Evolutionary conservation across 2,329 filamentous ascomycete genomes (phyloP), one percentile per base, ranked within the genome.

Genomic region (Penicillium sp.): DNA sequence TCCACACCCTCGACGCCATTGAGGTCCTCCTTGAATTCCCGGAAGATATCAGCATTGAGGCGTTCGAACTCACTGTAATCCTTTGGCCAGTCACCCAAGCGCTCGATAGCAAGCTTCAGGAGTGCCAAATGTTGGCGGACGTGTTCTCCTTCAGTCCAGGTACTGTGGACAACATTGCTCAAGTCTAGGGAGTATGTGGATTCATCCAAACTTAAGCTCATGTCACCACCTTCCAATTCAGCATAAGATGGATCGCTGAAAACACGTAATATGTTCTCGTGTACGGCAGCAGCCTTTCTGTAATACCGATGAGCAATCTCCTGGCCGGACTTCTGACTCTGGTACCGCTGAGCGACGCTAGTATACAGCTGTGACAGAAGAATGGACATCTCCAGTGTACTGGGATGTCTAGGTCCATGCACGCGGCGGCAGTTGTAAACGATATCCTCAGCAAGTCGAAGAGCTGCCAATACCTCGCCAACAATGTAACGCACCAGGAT

Each of bases 381-480:
- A 50, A 74, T 71, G 46, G 76, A 78, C 56, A 77, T 76, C 61
- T 80, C 74, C 46, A 81, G 66, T 2, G 79, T 81, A 52, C 71
- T 71, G 1, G 72, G 68, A 56, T 80, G 72, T 20, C 75, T 71
- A 21, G 74, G 70, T 6, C 80, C 80, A 63, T 80, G 77, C 23
- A 79, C 79, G 30, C 79, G 77, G 23, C 77, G 76, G 63, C 81
- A 76, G 66, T 82, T 83, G 71, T 82, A 82, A 3, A 77, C 74
- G 47, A 82, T 81, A 61, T 80, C 77, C 65, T 82, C 80, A 60
- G 76, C 76, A 33, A 83, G 74, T 35, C 71, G 73, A 30, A 78
- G 61, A n/a, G 77, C 76, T 30, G 72, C 71, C 64, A 73, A 65
- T 23, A 72, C 70, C 52, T 79, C 76, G 43, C 75, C 74, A 33